These are phyloP conservation scores for Coriolopsis trogii DNA, from an alignment of 1,284 basidiomycete species.

Conservation along the genomic window DNA sequence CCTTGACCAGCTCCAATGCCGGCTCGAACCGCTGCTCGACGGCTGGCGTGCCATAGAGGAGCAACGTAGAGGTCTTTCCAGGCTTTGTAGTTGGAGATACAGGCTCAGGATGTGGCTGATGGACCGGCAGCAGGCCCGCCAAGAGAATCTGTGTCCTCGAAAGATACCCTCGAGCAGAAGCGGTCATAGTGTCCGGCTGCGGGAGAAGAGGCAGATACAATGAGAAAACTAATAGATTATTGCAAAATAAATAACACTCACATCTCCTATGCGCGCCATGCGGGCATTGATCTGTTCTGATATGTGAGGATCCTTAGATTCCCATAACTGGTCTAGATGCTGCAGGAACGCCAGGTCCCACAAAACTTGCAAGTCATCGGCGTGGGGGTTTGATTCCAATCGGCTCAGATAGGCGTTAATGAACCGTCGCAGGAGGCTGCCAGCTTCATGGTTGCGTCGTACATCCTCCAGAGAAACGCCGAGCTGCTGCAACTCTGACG, in stretches of 20 bases:
- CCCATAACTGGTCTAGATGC: constrained; percentile 15
- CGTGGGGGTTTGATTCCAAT: constrained; percentile 11
- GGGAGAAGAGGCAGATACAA: constrained; percentile 5
- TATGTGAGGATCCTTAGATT: neutral
- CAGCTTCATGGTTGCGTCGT: constrained; percentile 38
- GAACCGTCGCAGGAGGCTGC: constrained; percentile 46
- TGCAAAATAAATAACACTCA: constrained; percentile 2
- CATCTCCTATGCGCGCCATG: constrained; percentile 5
- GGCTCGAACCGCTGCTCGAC: constrained; percentile 39
- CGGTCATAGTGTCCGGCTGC: constrained; percentile 13
- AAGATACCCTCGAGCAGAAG: constrained; percentile 27
- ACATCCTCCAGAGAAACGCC: constrained; percentile 44
- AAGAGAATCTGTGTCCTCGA: constrained; percentile 39
- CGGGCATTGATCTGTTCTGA: constrained; percentile 9
- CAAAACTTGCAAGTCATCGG: constrained; percentile 3
- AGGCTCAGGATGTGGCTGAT: constrained; percentile 17
- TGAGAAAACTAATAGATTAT: neutral
- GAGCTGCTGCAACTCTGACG: constrained; percentile 54
- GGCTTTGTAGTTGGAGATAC: constrained; percentile 15
- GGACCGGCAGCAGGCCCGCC: constrained; percentile 36
- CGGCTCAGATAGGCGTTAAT: constrained; percentile 40
- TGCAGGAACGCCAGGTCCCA: constrained; percentile 57
- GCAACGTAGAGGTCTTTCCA: constrained; percentile 26
- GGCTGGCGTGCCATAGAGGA: constrained; percentile 33
- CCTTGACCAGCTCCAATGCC: constrained; percentile 44